Percentiles rank a stretch among this genome's conserved stretches.
Conservation (phyloP, 2,329 filamentous ascomycete genomes). For the Trichoderma sp. region DNA sequence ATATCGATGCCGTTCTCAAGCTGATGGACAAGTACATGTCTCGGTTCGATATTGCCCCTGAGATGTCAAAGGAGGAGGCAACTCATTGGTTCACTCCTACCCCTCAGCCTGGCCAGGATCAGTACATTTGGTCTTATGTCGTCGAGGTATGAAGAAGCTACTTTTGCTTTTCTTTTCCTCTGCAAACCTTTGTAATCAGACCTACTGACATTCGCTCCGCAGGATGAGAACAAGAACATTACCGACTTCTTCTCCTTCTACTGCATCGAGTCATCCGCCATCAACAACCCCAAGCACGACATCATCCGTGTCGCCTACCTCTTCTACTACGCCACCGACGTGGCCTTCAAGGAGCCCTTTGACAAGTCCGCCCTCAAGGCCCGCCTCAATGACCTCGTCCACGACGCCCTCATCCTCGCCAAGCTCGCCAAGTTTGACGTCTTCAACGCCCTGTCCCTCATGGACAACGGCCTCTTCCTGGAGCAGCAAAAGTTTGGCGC, state of each 20-base stretch:
- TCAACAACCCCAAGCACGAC: constrained; percentile 75
- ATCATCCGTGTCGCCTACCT: constrained; percentile 89
- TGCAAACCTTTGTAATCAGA: neutral
- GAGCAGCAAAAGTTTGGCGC: constrained; percentile 92
- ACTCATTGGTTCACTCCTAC: constrained; percentile 84
- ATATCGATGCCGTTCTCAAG: constrained; percentile 72
- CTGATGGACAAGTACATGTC: constrained; percentile 76
- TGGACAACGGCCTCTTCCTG: constrained; percentile 93
- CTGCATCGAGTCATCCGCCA: constrained; percentile 88
- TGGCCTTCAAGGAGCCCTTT: constrained; percentile 63
- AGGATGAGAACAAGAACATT: constrained; percentile 66
- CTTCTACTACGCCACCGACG: constrained; percentile 92
- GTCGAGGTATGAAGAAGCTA: constrained; percentile 64
- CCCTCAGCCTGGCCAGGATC: constrained; percentile 60
- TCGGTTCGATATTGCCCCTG: constrained; percentile 81
- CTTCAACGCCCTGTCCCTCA: constrained; percentile 90
- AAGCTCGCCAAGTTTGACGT: constrained; percentile 88
- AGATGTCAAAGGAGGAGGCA: constrained; percentile 77
- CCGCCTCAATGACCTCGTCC: constrained; percentile 78
- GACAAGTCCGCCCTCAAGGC: constrained; percentile 65
- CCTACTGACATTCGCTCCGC: neutral
- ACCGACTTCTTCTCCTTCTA: constrained; percentile 99
- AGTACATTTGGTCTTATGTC: constrained; percentile 92
- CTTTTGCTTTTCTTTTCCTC: neutral
- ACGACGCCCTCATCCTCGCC: constrained; percentile 84